phyloP scores from a whole-genome alignment of 768 basidiomycete species.

The Mycena crocata region DNA sequence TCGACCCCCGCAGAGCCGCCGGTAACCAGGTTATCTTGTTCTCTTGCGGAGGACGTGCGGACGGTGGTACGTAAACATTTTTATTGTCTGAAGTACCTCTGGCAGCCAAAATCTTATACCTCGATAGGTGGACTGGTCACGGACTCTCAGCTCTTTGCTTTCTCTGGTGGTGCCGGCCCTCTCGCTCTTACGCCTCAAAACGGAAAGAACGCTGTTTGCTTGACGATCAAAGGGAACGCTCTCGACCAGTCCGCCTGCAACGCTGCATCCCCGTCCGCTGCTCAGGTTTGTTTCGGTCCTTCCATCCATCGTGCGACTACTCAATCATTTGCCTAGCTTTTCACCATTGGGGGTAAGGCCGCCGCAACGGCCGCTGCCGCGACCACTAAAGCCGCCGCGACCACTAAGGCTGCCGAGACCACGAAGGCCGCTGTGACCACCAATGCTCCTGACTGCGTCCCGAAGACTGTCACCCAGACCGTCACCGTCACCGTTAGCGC shows the following conservation, averaged over 20 bases:
- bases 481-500: constrained; percentile 20
- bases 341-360: constrained; percentile 33
- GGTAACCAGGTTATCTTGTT: constrained; percentile 40
- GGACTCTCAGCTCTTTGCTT: constrained; percentile 39
- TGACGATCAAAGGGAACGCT: constrained; percentile 28
- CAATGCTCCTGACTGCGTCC: constrained; percentile 3
- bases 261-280: constrained; percentile 26
- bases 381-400: not conserved
- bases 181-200: constrained; percentile 33
- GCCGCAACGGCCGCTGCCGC: not conserved
- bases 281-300: constrained; percentile 22
- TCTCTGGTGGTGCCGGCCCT: constrained; percentile 31
- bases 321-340: constrained; percentile 20
- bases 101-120: not conserved
- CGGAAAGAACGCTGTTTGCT: constrained; percentile 31
- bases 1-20: constrained; percentile 30
- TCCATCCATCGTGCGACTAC: not conserved
- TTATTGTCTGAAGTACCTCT: not conserved
- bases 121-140: constrained; percentile 26
- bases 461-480: constrained; percentile 9
- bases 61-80: constrained; percentile 36
- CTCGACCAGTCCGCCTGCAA: constrained; percentile 36
- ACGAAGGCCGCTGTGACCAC: constrained; percentile 11
- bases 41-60: constrained; percentile 41
- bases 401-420: not conserved